Base-by-base conservation (phyloP, 2,329 filamentous ascomycete genomes). In the Colletotrichum acutatum region DNA sequence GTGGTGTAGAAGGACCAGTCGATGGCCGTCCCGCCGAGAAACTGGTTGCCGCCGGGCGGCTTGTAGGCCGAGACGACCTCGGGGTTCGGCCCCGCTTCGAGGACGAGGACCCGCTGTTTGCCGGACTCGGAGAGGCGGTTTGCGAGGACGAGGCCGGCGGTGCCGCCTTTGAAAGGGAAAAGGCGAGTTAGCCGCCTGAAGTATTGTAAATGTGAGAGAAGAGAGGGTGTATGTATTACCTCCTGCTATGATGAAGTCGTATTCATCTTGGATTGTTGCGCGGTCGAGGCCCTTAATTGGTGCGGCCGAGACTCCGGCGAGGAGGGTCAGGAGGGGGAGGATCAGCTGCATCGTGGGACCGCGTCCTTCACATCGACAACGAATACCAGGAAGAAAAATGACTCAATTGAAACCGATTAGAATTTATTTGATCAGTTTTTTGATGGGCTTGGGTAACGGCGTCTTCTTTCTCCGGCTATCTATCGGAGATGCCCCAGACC, bases 1-100 rank as follows among this genome's bases (percentile, higher is more conserved):
- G 72, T 74, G 8, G 77, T 78, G 62, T 74, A 74, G 32, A 78
- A 78, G 11, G 72, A 71, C 77, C 77, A 78, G 69, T 78, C 77
- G 37, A 78, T 74, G 34, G 75, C 75, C 19, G 76, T 76, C 12
- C 75, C 76, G 58, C 65, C 76, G 34, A 78, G 75, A 22, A 77
- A 75, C 53, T 78, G 76, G 62, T 78, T 78, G 30, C 77, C 77
- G 12, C 76, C 77, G 12, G 77, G 76, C 12, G 77, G 59, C 24
- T 75, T 72, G 64, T 78, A 78, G 4, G 75, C 76, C 7, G 77
- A 68, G 16, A 77, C 77, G 11, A 77, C 71, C 30, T 72, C 72
- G 14, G 76, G 77, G n/a, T 70, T 68, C 34, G 74, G 76, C 34
- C 77, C 77, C 34, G 77, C 76, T 65, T 78, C 77, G 49, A 78